Base-by-base conservation (phyloP, 148 eudicot genomes). In the Vaccinium corymbosum region DNA sequence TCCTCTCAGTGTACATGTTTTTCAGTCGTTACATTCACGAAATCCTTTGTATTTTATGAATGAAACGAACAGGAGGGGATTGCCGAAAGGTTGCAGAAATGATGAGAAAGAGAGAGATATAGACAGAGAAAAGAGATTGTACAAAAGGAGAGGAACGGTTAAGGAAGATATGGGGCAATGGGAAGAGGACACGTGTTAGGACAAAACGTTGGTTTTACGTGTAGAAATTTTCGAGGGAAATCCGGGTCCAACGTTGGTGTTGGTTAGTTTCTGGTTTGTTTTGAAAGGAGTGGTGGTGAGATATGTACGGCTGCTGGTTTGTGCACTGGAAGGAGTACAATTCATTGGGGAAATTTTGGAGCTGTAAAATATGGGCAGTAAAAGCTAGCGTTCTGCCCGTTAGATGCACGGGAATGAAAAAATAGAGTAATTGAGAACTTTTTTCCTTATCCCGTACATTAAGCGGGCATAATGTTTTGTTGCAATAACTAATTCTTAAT, bases 141-240 rank as follows among this genome's bases (percentile, higher is more conserved):
- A 50, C 5, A 20, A 13, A 32, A 11, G 76, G 70, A 14, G 49
- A 50, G 70, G 27, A 70, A n/a, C 10, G 49, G 25, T 19, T 6
- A 3, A 51, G 86, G 20, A 64, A 73, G 48, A 32, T 29, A 35
- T 20, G 75, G 19, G 15, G 52, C 75, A 75, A 81, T 79, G 75
- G 59, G 82, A 84, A 48, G 64, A 15, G 48, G 81, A 79, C 87
- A 79, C 57, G 81, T 88, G 85, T 81, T 13, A 35, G 73, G 78
- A 38, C 15, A 4, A 66, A 1, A 68, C 55, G 27, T 61, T n/a
- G 81, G 81, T 57, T 48, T 57, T 15, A 12, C 20, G 56, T 81
- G 81, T 0, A 49, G 81, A 87, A 48, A 53, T 32, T 32, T 79
- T 87, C 77, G 55, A 48, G 83, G 64, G 53, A 74, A 79, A 38